Evolutionary conservation across 192 early-diverging fungal species (phyloP), one percentile per base, ranked within the genome.

Genomic region (Chytriomyces sp.): DNA sequence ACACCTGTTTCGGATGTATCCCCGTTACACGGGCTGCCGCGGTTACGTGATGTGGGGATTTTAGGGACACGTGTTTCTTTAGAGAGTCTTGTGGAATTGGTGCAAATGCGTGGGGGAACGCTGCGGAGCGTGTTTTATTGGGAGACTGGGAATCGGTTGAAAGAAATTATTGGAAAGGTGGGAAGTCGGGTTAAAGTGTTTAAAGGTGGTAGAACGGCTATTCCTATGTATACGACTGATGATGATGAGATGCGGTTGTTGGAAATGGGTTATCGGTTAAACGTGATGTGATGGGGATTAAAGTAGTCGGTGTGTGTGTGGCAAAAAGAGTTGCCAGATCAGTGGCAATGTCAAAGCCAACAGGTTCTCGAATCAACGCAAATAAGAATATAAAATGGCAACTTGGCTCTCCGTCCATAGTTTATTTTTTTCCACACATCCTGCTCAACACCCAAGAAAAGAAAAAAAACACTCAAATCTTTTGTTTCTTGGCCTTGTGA

Each of bases 401-500:
- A 3, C 2, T 35, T 35, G 0, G 35, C 4, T 35, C 35, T 35
- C 35, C 35, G 4, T 35, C 35, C 35, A 35, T 35, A 35, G 35
- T 35, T 35, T 35, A 35, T 35, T 35, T 35, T 35, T 35, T 35
- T 35, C 35, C 35, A 35, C 35, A 35, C 35, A 35, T 4, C 35
- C 35, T 35, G 0, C 1, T 35, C 35, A 35, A 35, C n/a, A 35
- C 35, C 35, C 62, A 64, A 64, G 11, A 18, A 28, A 68, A n/a
- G n/a, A 68, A 35, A 0, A 16, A 68, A 68, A n/a, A 20, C 3
- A 16, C 8, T 49, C 45, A 13, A 16, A 71, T 28, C 69, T 50
- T 60, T 28, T 50, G 50, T 50, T 59, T 71, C 75, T 67, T 67
- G 46, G 13, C 23, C 26, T 57, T 64, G 18, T 73, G 69, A 16